Evolutionary conservation across 2,329 filamentous ascomycete genomes (phyloP), one percentile per base, ranked within the genome.

Genomic region (Calonectria honghensis): DNA sequence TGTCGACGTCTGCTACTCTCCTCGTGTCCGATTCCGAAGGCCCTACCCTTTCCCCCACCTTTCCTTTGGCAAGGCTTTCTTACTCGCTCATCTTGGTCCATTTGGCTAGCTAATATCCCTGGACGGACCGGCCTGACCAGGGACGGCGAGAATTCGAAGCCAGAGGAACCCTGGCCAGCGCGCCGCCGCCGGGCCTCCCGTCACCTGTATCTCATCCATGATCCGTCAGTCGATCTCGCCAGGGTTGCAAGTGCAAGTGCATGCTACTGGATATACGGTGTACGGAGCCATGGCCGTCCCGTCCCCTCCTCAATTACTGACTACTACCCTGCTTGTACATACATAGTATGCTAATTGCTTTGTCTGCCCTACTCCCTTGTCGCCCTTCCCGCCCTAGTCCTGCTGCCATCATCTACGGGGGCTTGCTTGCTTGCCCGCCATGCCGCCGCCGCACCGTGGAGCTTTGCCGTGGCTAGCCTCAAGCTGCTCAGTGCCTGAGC

Each of bases 151-250:
- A 59, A 54, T 31, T 32, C 32, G 39, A 61, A 64, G 59, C 63
- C 39, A 59, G 37, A 68, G 41, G 50, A 80, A 80, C 67, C 79
- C 76, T 78, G 79, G 70, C 71, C 64, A 68, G 39, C 52, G 67
- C 70, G 75, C 73, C 54, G 75, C 50, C 73, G 77, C 79, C 78
- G 79, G 78, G 73, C 76, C 74, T 81, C 72, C 79, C 78, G 76
- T 73, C 77, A 69, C 39, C 73, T 78, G 76, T 75, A 80, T 79
- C 77, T 80, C 69, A 75, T 79, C 78, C 76, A 68, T 75, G 77
- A 72, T 71, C 76, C 70, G 75, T 80, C 78, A 79, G 79, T 80
- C 79, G 79, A 80, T 80, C 79, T 76, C 76, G 72, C 75, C 72
- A 69, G 76, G 78, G 67, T 69, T 37, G 45, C 39, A 27, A 54